Conservation (phyloP, 2,329 filamentous ascomycete genomes). For the Grosmannia serpens region DNA sequence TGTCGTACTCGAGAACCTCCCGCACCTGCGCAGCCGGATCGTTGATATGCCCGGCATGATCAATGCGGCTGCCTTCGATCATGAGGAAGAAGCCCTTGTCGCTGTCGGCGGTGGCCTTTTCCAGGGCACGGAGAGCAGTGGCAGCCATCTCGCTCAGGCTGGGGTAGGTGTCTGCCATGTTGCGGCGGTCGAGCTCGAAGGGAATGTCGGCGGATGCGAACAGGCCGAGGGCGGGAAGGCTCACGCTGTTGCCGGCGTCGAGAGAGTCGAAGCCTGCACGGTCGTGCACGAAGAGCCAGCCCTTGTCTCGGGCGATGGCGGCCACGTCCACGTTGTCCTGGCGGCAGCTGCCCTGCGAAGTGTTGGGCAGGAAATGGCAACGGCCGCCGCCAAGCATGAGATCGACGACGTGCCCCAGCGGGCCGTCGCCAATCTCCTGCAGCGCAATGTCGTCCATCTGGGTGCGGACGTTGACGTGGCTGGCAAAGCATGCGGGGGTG, state of each 20-base stretch:
- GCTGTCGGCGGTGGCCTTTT: slow-evolving; percentile 67
- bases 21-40: slow-evolving; percentile 76
- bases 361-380: slow-evolving; percentile 86
- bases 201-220: slow-evolving; percentile 77
- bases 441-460: slow-evolving; percentile 87
- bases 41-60: slow-evolving; percentile 83
- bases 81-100: slow-evolving; percentile 97
- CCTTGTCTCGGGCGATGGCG: slow-evolving; percentile 58
- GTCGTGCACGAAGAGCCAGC: slow-evolving; percentile 67
- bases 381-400: slow-evolving; percentile 86
- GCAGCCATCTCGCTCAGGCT: slow-evolving; percentile 84
- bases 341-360: slow-evolving; percentile 69
- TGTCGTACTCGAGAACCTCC: slow-evolving; percentile 93
- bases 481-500: slow-evolving; percentile 88
- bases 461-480: slow-evolving; percentile 66
- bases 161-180: slow-evolving; percentile 69
- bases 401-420: slow-evolving; percentile 78
- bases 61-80: slow-evolving; percentile 94
- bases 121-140: slow-evolving; percentile 68
- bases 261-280: slow-evolving; percentile 67
- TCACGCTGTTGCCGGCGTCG: slow-evolving; percentile 51
- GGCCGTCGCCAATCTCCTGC: slow-evolving; percentile 82
- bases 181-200: slow-evolving; percentile 82
- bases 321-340: slow-evolving; percentile 67
- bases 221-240: slow-evolving; percentile 76